These are phyloP conservation scores for Sarcocystis neurona DNA, from an alignment of 169 alveolate genomes.

Conservation along the genomic window DNA sequence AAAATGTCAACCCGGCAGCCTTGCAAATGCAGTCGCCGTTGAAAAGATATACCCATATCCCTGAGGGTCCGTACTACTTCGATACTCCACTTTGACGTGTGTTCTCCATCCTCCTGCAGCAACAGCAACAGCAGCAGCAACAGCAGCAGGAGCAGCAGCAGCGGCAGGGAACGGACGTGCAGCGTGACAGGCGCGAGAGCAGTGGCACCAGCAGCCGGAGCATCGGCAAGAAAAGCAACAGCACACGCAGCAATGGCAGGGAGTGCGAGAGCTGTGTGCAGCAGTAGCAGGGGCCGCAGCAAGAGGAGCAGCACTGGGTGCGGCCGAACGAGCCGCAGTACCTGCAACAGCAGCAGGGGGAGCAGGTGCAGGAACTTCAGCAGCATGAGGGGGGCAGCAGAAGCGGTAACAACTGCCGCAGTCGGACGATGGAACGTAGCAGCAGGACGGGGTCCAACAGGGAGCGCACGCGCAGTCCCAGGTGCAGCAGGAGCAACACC, in stretches of 20 bases:
- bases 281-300: too few species aligned
- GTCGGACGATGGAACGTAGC: too few species aligned
- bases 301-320: too few species aligned
- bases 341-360: too few species aligned
- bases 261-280: too few species aligned
- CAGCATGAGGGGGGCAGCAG: too few species aligned
- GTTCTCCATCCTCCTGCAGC: neutral
- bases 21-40: neutral
- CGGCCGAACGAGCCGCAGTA: too few species aligned
- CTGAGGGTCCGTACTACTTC: slow-evolving; percentile 29
- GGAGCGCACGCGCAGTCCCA: too few species aligned
- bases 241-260: neutral
- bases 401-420: too few species aligned
- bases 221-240: neutral
- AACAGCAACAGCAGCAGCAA: neutral
- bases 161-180: neutral
- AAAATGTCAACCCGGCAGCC: slow-evolving; percentile 11
- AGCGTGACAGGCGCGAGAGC: neutral
- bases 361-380: too few species aligned
- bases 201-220: neutral
- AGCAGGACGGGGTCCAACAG: too few species aligned
- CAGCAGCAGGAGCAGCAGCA: neutral
- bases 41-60: neutral
- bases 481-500: too few species aligned
- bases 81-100: slow-evolving; percentile 8